phyloP scores from a whole-genome alignment of 768 basidiomycete genomes.

The Calocera cornea region DNA sequence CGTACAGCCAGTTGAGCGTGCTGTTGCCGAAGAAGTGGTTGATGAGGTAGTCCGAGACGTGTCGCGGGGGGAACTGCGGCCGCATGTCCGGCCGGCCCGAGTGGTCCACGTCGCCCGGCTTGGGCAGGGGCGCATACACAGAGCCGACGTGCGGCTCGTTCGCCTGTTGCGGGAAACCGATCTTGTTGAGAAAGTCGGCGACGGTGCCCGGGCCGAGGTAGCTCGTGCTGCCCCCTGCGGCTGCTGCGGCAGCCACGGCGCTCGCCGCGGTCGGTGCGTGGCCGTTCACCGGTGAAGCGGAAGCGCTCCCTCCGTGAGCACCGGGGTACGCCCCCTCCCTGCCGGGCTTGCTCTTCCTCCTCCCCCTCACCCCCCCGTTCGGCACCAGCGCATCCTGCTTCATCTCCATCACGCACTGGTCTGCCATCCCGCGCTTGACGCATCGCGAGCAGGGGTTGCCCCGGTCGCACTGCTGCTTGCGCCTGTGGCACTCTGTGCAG shows the following conservation, averaged over 20 bases:
- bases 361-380: background rate
- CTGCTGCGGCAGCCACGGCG: background rate
- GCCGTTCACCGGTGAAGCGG: background rate
- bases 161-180: background rate
- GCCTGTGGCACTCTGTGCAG: background rate
- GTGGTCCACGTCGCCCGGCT: background rate
- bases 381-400: background rate
- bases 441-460: background rate
- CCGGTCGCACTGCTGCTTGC: background rate
- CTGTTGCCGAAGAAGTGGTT: constrained; percentile 1
- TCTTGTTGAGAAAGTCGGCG: constrained; percentile 1
- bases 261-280: background rate
- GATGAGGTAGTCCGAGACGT: constrained; percentile 1
- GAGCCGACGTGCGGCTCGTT: constrained; percentile 1
- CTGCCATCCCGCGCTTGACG: constrained; percentile 1
- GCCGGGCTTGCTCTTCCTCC: background rate
- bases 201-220: background rate
- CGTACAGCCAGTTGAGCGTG: constrained; percentile 2
- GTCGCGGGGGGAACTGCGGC: background rate
- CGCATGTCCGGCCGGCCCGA: background rate
- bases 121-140: background rate
- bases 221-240: background rate
- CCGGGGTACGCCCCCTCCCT: background rate
- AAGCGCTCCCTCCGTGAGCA: background rate
- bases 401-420: background rate